Evolutionary conservation across 371 early-diverging fungal genomes (phyloP), one percentile per base, ranked within the genome.

Genomic region (Lichtheimia hyalospora): DNA sequence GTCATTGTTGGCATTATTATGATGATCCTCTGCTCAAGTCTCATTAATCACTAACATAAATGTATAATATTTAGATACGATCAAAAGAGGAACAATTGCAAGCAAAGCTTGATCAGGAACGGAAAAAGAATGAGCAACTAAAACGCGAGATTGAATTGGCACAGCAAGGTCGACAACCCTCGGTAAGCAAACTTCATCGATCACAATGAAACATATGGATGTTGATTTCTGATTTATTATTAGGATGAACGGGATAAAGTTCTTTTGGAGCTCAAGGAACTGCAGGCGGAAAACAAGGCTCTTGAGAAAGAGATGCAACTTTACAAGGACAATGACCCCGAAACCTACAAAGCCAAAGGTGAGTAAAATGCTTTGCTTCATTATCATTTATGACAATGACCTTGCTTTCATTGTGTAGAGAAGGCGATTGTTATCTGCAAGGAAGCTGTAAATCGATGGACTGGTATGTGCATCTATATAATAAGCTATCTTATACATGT

Each of bases 391-490:
- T 21, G 27, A 28, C 20, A 41, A 16, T 8, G 20, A 49, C 41
- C 5, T 15, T 6, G 16, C 46, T 20, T 7, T 46, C 13, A 20
- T 42, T 46, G 18, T 8, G 0, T 60, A 89, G 90, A 81, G 54
- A 84, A 82, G 54, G 85, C 80, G 5, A 77, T 86, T 1, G 28
- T 67, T 34, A 54, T 74, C 6, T 89, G 92, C 15, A 87, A 85
- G 55, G 89, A 88, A 28, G 91, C 91, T 5, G 92, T 89, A 6
- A 94, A 95, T 68, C 84, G 93, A 41, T 95, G 95, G 94, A 95
- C 96, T 59, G 89, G 87, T 87, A 77, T 18, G 24, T 23, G 2
- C 25, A 40, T 34, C 1, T 2, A 2, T 16, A 27, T 24, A 15
- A 3, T 18, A 39, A 53, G 18, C n/a, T n/a, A n/a, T n/a, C n/a